Evolutionary conservation across 129 eudicot species (phyloP).

Genomic region (Artemisia argyi): DNA sequence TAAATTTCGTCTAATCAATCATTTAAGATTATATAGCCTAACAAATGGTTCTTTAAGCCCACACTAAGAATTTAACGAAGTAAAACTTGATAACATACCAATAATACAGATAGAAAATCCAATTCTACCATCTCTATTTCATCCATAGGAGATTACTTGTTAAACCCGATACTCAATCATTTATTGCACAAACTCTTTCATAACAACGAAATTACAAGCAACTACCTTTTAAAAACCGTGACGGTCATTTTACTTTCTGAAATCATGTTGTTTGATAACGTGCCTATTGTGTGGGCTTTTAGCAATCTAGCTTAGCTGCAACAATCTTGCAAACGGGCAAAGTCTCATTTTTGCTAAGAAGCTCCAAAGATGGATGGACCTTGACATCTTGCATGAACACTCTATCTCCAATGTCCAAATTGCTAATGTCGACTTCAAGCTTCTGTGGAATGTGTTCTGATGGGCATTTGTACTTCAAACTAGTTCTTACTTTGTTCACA

Average conservation of each 20-base stretch:
- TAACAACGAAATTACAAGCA: slow-evolving; percentile 12
- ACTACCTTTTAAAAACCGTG: slow-evolving; percentile 5
- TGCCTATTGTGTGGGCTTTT: slow-evolving; percentile 6
- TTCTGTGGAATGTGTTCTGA: slow-evolving; percentile 81
- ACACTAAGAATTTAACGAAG: slow-evolving; percentile 4
- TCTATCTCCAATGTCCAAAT: slow-evolving; percentile 76
- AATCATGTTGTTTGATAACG: background rate
- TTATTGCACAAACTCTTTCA: slow-evolving; percentile 38
- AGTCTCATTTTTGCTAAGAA: slow-evolving; percentile 63
- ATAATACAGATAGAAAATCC: background rate
- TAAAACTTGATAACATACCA: background rate
- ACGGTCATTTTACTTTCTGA: background rate
- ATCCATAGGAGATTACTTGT: slow-evolving; percentile 11
- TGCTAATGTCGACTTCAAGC: slow-evolving; percentile 85
- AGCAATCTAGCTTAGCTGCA: slow-evolving; percentile 41
- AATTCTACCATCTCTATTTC: slow-evolving; percentile 20
- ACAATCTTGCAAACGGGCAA: slow-evolving; percentile 76
- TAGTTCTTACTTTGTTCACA: slow-evolving; percentile 54
- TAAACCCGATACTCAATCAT: background rate
- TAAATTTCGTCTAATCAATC: background rate
- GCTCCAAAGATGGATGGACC: slow-evolving; percentile 80
- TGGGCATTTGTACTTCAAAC: slow-evolving; percentile 74
- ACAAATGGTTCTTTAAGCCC: slow-evolving; percentile 11
- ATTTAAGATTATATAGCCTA: background rate
- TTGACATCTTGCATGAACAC: slow-evolving; percentile 53